Base-by-base conservation (phyloP, 257 asterid species). In the Petrea volubilis region DNA sequence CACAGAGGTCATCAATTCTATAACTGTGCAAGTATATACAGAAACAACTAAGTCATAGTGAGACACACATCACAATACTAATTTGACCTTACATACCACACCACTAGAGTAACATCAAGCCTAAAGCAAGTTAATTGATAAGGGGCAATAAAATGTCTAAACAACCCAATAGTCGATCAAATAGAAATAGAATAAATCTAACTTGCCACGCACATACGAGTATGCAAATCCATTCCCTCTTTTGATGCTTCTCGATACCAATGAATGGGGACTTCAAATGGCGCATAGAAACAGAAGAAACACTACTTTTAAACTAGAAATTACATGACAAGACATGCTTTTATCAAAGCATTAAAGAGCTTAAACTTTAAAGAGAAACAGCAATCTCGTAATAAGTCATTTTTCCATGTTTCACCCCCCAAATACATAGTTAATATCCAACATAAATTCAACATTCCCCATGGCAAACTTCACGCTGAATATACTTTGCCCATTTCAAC, bases 71-170 rank as follows among this genome's bases (percentile, higher is more conserved):
- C 67, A n/a, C 44, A 21, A 12, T 57, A 27, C 14, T 14, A 47
- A 21, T 34, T 52, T n/a, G n/a, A 33, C 7, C 38, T 12, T 25
- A 51, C 40, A 56, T 15, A 23, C 27, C 62, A 20, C 13, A 55
- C 57, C 55, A 65, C 21, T 55, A 38, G 67, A 55, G 67, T 44
- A 29, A 44, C 59, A 40, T 52, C 58, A 8, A 56, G 9, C n/a
- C 28, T 20, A 60, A 60, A 60, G 21, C 5, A 52, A 20, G 49
- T 59, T 46, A 38, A 31, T 43, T 3, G 27, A 60, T 9, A 18
- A 33, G 20, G 41, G 28, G 23, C 38, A 29, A 12, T 14, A n/a
- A 70, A 43, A 25, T 24, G 44, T 36, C 52, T 40, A 58, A 47
- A 20, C 61, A 11, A 70, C 59, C 61, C 75, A 44, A 59, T 15